Evolutionary conservation across 352 stramenopile genomes (phyloP), one percentile per base, ranked within the genome.

Genomic region (Plasmopara viticola): DNA sequence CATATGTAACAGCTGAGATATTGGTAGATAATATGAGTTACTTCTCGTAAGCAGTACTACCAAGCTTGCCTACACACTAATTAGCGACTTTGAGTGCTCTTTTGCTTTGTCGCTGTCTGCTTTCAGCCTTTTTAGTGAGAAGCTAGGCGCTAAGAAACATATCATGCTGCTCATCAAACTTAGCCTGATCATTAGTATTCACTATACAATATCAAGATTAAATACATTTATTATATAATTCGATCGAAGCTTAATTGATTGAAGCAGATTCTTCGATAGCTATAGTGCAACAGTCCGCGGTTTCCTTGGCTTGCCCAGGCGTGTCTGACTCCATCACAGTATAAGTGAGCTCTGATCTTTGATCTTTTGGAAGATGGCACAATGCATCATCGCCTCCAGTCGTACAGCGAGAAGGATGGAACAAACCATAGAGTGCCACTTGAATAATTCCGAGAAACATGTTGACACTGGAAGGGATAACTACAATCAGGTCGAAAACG

Each of bases 381-480:
- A 31, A 33, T 34, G 9, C 60, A 39, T 28, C 58, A 51, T 17
- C 48, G 28, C 46, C 62, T 61, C 9, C 39, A 50, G 48, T 34
- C 38, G 40, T 51, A 37, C 14, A 44, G n/a, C 51, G 53, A 56
- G 63, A 65, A 9, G 72, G 70, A 43, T 76, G 66, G 44, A 74
- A 91, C 6, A 87, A 35, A 12, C 76, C 64, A 50, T 75, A 91
- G 12, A 91, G 62, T 41, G 68, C 56, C 15, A 86, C 51, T 51
- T 89, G 78, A 35, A 83, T 55, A 37, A 65, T 34, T 7, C 78
- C 74, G 18, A 87, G 59, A 18, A 60, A 58, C 18, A 70, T 52
- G 50, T 74, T 86, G 51, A 90, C 54, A 30, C 52, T 54, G 5
- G 65, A 68, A 5, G 78, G 80, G 33, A 80, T 51, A 25, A 89